phyloP scores from a whole-genome alignment of 352 stramenopile genomes.

The Elongisporangium anandrum region DNA sequence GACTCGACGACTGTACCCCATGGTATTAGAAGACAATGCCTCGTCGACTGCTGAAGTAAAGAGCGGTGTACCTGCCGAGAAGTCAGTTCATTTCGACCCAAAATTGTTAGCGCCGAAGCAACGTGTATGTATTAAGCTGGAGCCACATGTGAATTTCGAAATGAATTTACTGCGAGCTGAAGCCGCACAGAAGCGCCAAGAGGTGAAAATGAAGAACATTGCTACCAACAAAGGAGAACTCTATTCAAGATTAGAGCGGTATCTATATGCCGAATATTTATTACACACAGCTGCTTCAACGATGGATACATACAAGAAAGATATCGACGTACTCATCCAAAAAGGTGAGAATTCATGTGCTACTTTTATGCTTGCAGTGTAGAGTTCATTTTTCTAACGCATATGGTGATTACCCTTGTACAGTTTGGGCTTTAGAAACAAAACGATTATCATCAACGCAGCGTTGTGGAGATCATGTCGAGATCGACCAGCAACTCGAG shows the following conservation, averaged over 20 bases:
- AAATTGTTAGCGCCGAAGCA: constrained; percentile 22
- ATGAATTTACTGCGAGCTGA: constrained; percentile 77
- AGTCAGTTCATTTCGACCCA: constrained; percentile 4
- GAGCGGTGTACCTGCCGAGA: constrained; percentile 1
- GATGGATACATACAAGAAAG: constrained; percentile 54
- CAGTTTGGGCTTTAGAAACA: constrained; percentile 58
- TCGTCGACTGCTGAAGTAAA: constrained; percentile 5
- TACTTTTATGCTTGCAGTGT: not conserved
- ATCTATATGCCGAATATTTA: constrained; percentile 78
- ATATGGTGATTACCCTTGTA: constrained; percentile 1
- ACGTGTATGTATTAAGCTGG: constrained; percentile 65
- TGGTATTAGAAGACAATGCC: constrained; percentile 14
- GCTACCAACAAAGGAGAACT: constrained; percentile 79
- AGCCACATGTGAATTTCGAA: constrained; percentile 80
- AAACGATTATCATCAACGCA: constrained; percentile 53
- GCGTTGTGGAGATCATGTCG: constrained; percentile 52
- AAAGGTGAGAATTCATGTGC: constrained; percentile 42
- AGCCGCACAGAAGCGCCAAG: constrained; percentile 72
- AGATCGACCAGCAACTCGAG: constrained; percentile 50
- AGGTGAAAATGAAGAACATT: constrained; percentile 83
- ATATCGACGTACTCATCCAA: constrained; percentile 59
- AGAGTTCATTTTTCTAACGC: constrained; percentile 1
- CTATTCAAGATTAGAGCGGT: constrained; percentile 65
- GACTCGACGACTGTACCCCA: constrained; percentile 34
- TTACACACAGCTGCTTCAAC: constrained; percentile 57